Evolutionary conservation across 1,284 basidiomycete genomes (phyloP).

Genomic region (Rhizopogon hawkerae): DNA sequence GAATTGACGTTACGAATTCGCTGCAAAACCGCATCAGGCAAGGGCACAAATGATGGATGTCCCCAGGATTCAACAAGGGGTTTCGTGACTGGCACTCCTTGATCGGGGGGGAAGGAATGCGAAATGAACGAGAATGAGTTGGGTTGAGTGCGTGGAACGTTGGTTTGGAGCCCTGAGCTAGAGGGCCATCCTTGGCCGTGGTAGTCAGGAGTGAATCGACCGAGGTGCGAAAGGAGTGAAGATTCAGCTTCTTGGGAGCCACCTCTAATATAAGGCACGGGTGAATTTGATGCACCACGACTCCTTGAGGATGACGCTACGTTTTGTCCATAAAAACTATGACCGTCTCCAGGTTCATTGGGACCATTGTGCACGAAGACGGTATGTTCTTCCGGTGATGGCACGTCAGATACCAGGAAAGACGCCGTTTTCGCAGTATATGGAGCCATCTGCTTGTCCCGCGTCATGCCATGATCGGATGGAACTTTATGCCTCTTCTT

Average conservation of each 20-base stretch:
- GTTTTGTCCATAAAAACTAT: slow-evolving; percentile 32
- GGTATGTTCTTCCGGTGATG: slow-evolving; percentile 22
- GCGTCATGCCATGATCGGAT: slow-evolving; percentile 34
- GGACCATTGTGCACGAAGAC: slow-evolving; percentile 15
- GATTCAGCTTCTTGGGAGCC: slow-evolving; percentile 15
- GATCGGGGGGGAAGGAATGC: slow-evolving; percentile 28
- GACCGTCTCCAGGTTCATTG: slow-evolving; percentile 24
- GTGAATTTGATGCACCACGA: slow-evolving; percentile 16
- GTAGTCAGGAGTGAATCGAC: slow-evolving; percentile 21
- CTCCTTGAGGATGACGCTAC: slow-evolving; percentile 27
- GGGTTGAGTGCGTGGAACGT: slow-evolving; percentile 17
- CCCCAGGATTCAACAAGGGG: slow-evolving; percentile 45
- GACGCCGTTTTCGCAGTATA: slow-evolving; percentile 44
- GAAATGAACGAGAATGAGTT: slow-evolving; percentile 27
- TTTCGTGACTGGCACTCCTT: slow-evolving; percentile 31
- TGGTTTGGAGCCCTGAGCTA: slow-evolving; percentile 13
- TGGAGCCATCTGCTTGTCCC: slow-evolving; percentile 31
- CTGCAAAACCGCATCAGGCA: slow-evolving; percentile 44
- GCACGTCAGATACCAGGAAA: slow-evolving; percentile 39
- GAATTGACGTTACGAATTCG: slow-evolving; percentile 41
- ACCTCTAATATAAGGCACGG: slow-evolving; percentile 4
- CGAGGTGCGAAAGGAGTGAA: slow-evolving; percentile 12
- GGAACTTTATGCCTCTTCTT: slow-evolving; percentile 55
- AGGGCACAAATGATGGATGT: slow-evolving; percentile 47
- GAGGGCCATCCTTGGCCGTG: slow-evolving; percentile 14